These are phyloP conservation scores for Leucaena leucocephala DNA, from an alignment of 306 rosid genomes.

Conservation along the genomic window DNA sequence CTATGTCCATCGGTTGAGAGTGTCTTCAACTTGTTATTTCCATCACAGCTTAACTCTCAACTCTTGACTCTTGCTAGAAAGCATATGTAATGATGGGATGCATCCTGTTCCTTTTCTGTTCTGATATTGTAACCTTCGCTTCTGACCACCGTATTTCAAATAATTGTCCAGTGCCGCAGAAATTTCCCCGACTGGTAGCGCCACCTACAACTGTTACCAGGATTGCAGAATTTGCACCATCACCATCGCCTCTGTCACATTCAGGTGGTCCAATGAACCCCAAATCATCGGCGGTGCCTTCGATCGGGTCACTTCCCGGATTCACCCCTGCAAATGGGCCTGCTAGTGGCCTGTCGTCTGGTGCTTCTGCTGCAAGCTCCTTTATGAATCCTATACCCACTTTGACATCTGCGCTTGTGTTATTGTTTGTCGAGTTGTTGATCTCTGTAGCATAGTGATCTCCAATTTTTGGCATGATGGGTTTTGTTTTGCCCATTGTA, in stretches of 20 bases:
- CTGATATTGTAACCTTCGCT: not conserved
- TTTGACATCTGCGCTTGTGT: constrained; percentile 44
- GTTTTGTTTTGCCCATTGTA: constrained; percentile 33
- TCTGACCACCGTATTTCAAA: constrained; percentile 33
- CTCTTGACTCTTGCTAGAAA: not conserved
- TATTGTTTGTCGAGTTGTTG: constrained; percentile 49
- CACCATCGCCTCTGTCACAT: constrained; percentile 71
- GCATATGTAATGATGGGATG: not conserved
- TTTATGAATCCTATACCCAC: constrained; percentile 56
- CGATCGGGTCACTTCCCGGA: constrained; percentile 59
- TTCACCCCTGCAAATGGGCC: constrained; percentile 74
- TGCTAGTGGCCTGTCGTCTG: constrained; percentile 52
- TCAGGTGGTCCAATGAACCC: constrained; percentile 53
- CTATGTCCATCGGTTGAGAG: not conserved
- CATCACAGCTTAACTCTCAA: not conserved
- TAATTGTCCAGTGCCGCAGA: constrained; percentile 63
- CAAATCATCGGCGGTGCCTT: constrained; percentile 52
- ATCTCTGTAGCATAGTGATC: constrained; percentile 52
- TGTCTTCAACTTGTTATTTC: not conserved
- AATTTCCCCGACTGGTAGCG: constrained; percentile 76
- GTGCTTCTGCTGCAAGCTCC: constrained; percentile 66
- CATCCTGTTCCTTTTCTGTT: not conserved
- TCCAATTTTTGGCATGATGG: constrained; percentile 37
- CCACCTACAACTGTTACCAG: constrained; percentile 70
- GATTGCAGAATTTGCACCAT: constrained; percentile 62